These are phyloP conservation scores for Solanum hybrid DNA, from an alignment of 305 asterid genomes.

Conservation along the genomic window DNA sequence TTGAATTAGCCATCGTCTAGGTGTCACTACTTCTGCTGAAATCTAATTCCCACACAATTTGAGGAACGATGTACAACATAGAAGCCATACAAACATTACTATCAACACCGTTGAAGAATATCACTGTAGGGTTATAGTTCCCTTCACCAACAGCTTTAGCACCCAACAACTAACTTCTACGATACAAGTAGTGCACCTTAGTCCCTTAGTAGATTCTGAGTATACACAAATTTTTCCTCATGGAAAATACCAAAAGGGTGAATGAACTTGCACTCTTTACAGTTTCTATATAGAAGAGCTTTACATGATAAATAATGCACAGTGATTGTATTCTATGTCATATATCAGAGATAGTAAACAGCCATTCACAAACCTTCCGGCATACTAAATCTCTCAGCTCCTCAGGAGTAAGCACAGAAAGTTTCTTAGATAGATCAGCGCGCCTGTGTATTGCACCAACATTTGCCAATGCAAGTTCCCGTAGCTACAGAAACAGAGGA, in stretches of 20 bases:
- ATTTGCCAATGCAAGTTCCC: conserved; percentile 87
- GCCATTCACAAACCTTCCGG: conserved; percentile 51
- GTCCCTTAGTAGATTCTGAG: neutral
- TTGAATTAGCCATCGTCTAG: neutral
- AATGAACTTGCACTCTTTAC: neutral
- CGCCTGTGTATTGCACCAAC: conserved; percentile 83
- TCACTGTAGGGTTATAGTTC: neutral
- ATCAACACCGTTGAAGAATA: neutral
- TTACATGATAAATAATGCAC: neutral
- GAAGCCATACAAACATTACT: neutral
- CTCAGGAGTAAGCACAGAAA: conserved; percentile 61
- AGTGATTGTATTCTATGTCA: neutral
- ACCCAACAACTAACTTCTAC: neutral
- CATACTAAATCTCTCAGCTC: conserved; percentile 93
- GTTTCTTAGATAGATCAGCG: conserved; percentile 77
- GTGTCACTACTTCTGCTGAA: neutral
- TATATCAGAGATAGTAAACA: neutral
- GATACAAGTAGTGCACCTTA: neutral
- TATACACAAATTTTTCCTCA: neutral
- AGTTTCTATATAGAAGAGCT: neutral
- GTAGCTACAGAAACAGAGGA: conserved; percentile 43
- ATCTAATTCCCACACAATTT: neutral
- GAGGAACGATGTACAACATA: neutral
- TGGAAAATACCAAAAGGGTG: neutral
- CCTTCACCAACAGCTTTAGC: neutral